These are phyloP conservation scores for Colletotrichum kahawae DNA, from an alignment of 2,329 filamentous ascomycete species.

Conservation along the genomic window DNA sequence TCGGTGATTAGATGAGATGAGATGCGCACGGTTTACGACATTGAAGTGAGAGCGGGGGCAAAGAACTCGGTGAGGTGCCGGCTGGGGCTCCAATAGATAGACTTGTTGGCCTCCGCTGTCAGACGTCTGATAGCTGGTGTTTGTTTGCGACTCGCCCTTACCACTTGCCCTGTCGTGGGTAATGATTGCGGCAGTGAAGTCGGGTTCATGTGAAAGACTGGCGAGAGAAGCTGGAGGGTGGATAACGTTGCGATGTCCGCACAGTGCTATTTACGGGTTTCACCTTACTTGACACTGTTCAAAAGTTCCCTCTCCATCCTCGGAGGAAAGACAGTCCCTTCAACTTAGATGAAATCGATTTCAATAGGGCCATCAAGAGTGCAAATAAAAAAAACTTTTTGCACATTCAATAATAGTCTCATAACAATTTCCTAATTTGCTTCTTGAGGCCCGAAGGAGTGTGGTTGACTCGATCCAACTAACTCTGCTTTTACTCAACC, in stretches of 20 bases:
- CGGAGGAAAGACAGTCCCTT: background rate
- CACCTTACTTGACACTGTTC: background rate
- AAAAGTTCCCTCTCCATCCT: background rate
- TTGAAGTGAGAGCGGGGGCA: background rate
- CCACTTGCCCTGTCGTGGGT: background rate
- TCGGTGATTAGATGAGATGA: background rate
- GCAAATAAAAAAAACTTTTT: background rate
- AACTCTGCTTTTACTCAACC: background rate
- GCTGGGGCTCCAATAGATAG: background rate
- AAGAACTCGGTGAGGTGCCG: background rate
- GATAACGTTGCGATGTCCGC: background rate
- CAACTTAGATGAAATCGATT: background rate
- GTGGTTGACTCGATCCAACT: background rate
- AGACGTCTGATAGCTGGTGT: background rate
- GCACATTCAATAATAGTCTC: background rate
- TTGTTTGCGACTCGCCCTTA: background rate
- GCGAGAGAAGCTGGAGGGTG: background rate
- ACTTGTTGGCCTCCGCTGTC: background rate
- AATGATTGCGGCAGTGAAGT: background rate
- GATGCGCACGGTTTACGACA: background rate
- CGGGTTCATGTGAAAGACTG: background rate
- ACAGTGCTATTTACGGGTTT: background rate
- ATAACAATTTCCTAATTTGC: background rate
- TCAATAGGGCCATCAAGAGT: background rate
- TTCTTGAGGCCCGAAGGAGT: background rate